Evolutionary conservation across 148 eudicot genomes (phyloP).

Genomic region (Agrostemma githago): DNA sequence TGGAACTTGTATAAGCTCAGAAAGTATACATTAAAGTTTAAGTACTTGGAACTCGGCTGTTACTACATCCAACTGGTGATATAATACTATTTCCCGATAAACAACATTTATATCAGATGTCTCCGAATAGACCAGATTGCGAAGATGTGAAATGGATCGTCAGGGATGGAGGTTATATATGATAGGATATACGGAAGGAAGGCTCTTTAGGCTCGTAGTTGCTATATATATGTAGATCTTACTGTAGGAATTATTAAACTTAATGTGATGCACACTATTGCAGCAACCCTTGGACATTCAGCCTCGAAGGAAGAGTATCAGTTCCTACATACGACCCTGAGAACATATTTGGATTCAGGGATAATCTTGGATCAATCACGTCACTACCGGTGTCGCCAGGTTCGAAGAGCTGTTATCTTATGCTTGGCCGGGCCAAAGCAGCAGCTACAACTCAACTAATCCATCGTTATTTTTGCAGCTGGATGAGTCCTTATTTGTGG

Average conservation of each 20-base stretch:
- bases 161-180: background rate
- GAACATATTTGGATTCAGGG: slow-evolving; percentile 40
- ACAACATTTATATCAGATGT: too few relatives aligned
- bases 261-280: slow-evolving; percentile 19
- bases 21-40: too few relatives aligned
- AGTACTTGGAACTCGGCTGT: too few relatives aligned
- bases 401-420: slow-evolving; percentile 63
- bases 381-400: slow-evolving; percentile 92
- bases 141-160: background rate
- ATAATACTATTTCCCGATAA: too few relatives aligned
- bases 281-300: slow-evolving; percentile 69
- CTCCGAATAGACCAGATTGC: too few relatives aligned
- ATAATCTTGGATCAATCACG: slow-evolving; percentile 58
- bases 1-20: too few relatives aligned
- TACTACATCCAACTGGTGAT: too few relatives aligned
- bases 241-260: background rate
- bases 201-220: background rate
- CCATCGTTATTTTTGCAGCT: slow-evolving; percentile 39
- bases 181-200: background rate
- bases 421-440: slow-evolving; percentile 43
- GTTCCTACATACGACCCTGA: slow-evolving; percentile 52
- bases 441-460: slow-evolving; percentile 34
- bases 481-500: slow-evolving; percentile 56
- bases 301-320: slow-evolving; percentile 47
- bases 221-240: background rate